Evolutionary conservation across 176 grass and related monocot genomes (phyloP), one percentile per base, ranked within the genome.

Genomic region (Oryza longistaminata): DNA sequence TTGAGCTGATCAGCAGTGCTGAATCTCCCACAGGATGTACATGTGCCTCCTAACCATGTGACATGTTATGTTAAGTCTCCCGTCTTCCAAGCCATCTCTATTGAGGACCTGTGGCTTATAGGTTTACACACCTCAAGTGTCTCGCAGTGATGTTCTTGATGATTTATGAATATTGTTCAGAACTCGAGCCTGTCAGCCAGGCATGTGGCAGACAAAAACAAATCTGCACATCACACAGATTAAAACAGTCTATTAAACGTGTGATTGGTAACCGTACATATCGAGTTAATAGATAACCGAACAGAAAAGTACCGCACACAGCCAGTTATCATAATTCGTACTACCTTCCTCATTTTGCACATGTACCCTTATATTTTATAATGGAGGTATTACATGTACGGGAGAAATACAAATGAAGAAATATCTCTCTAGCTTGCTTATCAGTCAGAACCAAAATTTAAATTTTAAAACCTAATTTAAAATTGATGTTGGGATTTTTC

Each of bases 191-290:
- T 61, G 8, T 9, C 17, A 61, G 21, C 58, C 58, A 66, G 29
- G 44, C 77, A 49, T 70, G 45, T 70, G 46, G 17, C 29, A 70
- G 78, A 22, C 29, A 7, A 37, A 70, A 16, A 55, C 78, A 81
- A 22, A 81, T 55, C 2, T 24, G 46, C 49, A 39, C 25, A 69
- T 0, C 42, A 74, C 6, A 50, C 24, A 31, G 5, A 48, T 27
- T 27, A 27, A 21, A 21, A 45, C 58, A 65, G 3, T 31, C 29
- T 48, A 21, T 78, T 49, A 68, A 79, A 29, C 64, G 10, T 68
- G 10, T 68, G 62, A 69, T 68, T 60, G 50, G 29, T 60, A 5
- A 76, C 49, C 50, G 74, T 76, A 60, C 49, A 60, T 10, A 76
- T 60, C 17, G 9, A 76, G 6, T 37, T 60, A 31, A 60, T 13